A percentile compares a stretch with the other conserved stretches of the same genome.
phyloP scores from a whole-genome alignment of 371 early-diverging fungal species.

The Mortierella sp. region DNA sequence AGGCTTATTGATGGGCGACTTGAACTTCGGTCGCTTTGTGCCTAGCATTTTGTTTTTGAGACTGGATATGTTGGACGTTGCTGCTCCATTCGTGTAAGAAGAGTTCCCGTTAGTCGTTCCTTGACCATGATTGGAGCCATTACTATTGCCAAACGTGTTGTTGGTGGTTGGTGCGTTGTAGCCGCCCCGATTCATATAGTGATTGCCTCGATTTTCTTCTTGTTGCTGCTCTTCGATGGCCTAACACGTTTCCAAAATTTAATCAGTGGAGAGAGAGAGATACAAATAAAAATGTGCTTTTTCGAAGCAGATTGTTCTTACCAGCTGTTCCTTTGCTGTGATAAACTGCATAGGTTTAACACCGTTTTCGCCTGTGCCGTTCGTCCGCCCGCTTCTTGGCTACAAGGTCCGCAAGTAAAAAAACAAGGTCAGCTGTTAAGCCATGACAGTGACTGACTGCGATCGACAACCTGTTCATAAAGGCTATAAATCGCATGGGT shows the following conservation, averaged over 20 bases:
- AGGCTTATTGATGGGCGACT: constrained; percentile 28
- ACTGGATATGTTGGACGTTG: not conserved
- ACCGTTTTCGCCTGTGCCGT: constrained; percentile 8
- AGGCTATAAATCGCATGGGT: not conserved
- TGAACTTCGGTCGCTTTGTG: constrained; percentile 44
- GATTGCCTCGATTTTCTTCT: constrained; percentile 32
- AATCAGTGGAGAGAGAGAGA: no score
- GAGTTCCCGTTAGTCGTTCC: not conserved
- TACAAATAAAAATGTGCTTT: no score
- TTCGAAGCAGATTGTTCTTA: no score
- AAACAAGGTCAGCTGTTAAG: no score
- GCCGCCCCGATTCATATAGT: constrained; percentile 24
- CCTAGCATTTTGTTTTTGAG: constrained; percentile 27
- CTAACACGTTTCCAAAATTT: no score
- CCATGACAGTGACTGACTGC: not conserved
- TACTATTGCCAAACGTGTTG: constrained; percentile 5
- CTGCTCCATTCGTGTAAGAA: not conserved
- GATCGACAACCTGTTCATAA: not conserved
- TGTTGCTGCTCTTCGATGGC: constrained; percentile 32
- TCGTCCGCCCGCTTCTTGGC: constrained; percentile 11
- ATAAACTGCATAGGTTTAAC: constrained; percentile 16
- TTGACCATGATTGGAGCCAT: not conserved
- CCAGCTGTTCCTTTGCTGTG: constrained; percentile 51
- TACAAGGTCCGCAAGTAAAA: no score
- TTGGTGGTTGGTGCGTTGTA: constrained; percentile 11